A percentile compares a stretch with the other conserved stretches of the same genome.
Evolutionary conservation across 2,329 filamentous ascomycete species (phyloP).

Genomic region (Colletotrichum chrysophilum): DNA sequence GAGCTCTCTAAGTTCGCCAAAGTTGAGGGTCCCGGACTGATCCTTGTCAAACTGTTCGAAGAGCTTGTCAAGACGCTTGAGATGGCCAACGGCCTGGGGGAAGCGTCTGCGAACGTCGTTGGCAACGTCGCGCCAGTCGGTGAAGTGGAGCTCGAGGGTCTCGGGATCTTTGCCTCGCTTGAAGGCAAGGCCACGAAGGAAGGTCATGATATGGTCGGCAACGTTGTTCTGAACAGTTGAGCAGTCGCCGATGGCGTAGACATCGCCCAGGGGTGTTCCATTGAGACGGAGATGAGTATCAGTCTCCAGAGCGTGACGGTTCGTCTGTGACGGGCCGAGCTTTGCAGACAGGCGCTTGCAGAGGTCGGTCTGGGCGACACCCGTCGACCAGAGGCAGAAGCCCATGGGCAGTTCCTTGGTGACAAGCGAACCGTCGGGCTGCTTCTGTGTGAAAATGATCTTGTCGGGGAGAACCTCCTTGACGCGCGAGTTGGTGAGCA

Average conservation of each 20-base stretch:
- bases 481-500: constrained; percentile 91
- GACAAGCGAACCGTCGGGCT: constrained; percentile 73
- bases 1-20: constrained; percentile 87
- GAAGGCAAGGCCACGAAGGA: constrained; percentile 88
- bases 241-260: constrained; percentile 97
- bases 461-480: constrained; percentile 84
- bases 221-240: constrained; percentile 97
- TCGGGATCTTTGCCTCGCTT: constrained; percentile 91
- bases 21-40: constrained; percentile 90
- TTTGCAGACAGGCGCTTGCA: constrained; percentile 78
- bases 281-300: constrained; percentile 90
- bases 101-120: constrained; percentile 85
- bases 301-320: constrained; percentile 90
- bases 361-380: constrained; percentile 85
- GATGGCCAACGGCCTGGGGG: constrained; percentile 86
- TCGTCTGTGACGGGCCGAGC: constrained; percentile 78
- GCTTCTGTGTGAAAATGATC: constrained; percentile 88
- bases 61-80: constrained; percentile 87
- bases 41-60: constrained; percentile 94
- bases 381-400: constrained; percentile 98
- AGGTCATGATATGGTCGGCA: constrained; percentile 87
- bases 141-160: constrained; percentile 83
- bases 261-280: constrained; percentile 88
- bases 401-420: constrained; percentile 94
- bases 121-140: constrained; percentile 87